These are phyloP conservation scores for Bonnemaisonia californica DNA, from an alignment of 31 red algal species.

Conservation along the genomic window DNA sequence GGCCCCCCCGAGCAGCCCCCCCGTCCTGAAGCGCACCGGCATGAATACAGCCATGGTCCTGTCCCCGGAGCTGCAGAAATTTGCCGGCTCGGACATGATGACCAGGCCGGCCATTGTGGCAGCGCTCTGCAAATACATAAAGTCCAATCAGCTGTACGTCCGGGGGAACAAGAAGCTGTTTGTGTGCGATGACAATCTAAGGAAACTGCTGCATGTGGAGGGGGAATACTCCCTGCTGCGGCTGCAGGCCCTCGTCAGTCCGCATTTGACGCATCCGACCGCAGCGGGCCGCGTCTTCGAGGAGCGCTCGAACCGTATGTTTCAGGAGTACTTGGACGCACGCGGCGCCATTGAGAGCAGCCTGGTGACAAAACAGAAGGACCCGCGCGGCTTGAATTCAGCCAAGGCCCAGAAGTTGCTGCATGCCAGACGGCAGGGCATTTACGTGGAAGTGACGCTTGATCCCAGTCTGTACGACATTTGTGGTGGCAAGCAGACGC, in stretches of 20 bases:
- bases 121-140: conserved; percentile 22
- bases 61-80: conserved; percentile 11
- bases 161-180: conserved; percentile 5
- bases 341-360: conserved; percentile 27
- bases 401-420: conserved; percentile 26
- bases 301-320: conserved; percentile 24
- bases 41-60: conserved; percentile 40
- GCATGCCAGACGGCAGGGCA: conserved; percentile 20
- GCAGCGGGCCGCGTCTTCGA: conserved; percentile 34
- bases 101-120: conserved; percentile 17
- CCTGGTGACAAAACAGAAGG: not conserved
- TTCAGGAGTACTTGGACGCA: conserved; percentile 34
- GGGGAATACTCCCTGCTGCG: conserved; percentile 16
- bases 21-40: conserved; percentile 26
- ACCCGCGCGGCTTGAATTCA: conserved; percentile 50
- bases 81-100: conserved; percentile 28
- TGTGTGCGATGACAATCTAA: conserved; percentile 12
- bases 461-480: conserved; percentile 38
- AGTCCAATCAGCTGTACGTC: conserved; percentile 34
- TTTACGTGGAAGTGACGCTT: conserved; percentile 35
- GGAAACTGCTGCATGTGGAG: not conserved
- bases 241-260: conserved; percentile 1
- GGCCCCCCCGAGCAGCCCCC: not conserved
- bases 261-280: conserved; percentile 38
- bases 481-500: conserved; percentile 55